A percentile compares a stretch with the other conserved stretches of the same genome.
These are phyloP conservation scores for Parathielavia hyrcaniae DNA, from an alignment of 495 filamentous ascomycete genomes.

Conservation along the genomic window DNA sequence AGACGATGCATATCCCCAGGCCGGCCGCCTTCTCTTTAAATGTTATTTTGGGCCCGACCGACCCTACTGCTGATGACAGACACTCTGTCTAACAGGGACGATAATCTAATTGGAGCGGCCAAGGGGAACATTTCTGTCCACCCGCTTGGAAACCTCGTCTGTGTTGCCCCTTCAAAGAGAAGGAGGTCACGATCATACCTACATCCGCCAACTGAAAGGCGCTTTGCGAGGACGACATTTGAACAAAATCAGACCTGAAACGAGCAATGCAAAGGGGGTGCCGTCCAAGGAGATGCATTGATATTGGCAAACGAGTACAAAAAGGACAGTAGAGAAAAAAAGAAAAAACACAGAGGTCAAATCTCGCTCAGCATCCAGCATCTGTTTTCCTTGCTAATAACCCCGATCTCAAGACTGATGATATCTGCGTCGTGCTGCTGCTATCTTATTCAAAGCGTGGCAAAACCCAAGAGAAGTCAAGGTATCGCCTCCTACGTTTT, in stretches of 20 bases:
- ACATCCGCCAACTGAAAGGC: no score
- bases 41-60: no score
- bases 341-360: neutral
- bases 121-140: no score
- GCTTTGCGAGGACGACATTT: no score
- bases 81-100: no score
- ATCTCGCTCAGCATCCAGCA: slow-evolving; percentile 1
- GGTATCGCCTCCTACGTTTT: neutral
- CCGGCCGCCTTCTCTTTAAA: no score
- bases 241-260: neutral
- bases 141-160: no score
- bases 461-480: slow-evolving; percentile 1
- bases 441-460: slow-evolving; percentile 10
- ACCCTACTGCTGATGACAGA: no score
- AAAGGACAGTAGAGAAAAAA: slow-evolving; percentile 2
- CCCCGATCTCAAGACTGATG: slow-evolving; percentile 5
- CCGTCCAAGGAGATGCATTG: neutral
- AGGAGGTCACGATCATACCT: no score
- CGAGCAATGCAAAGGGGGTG: neutral
- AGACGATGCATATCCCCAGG: no score
- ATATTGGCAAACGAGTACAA: neutral
- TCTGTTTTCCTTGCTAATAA: slow-evolving; percentile 6
- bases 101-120: no score
- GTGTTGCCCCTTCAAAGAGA: no score
- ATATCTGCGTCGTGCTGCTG: slow-evolving; percentile 3